phyloP scores from a whole-genome alignment of 306 rosid genomes.

The Rosa persica region DNA sequence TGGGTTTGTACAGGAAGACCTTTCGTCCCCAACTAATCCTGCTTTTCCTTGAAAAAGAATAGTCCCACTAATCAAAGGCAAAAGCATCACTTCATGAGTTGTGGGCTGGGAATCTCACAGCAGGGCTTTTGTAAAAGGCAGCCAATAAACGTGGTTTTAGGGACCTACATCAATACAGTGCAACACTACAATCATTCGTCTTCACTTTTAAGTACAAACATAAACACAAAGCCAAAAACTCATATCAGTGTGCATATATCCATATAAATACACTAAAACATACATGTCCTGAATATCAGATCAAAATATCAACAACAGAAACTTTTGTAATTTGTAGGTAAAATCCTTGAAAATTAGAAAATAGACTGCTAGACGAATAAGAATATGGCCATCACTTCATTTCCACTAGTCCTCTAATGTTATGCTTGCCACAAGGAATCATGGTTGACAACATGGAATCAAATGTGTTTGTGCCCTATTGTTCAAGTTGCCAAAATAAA shows the following conservation, averaged over 20 bases:
- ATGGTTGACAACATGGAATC: neutral
- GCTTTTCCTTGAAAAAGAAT: constrained; percentile 34
- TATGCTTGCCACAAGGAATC: neutral
- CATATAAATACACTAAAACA: neutral
- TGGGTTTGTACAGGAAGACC: constrained; percentile 14
- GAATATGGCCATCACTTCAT: neutral
- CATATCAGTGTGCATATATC: neutral
- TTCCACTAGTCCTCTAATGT: neutral
- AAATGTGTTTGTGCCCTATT: constrained; percentile 13
- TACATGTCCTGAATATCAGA: neutral
- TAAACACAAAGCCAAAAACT: neutral
- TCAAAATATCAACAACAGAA: neutral
- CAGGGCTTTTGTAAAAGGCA: constrained; percentile 17
- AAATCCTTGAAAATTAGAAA: neutral
- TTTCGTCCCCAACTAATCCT: constrained; percentile 10
- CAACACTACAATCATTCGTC: constrained; percentile 20
- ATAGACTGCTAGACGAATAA: neutral
- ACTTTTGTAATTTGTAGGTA: neutral
- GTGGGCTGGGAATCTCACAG: constrained; percentile 28
- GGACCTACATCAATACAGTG: constrained; percentile 35
- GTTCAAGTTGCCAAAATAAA: constrained; percentile 28
- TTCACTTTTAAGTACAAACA: constrained; percentile 6
- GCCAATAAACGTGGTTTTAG: constrained; percentile 38
- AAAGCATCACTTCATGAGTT: constrained; percentile 31
- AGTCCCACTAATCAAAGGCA: constrained; percentile 41